A percentile compares a stretch with the other conserved stretches of the same genome.
These are phyloP conservation scores for Diutina sp. DNA, from an alignment of 1,139 yeast species.

Conservation along the genomic window DNA sequence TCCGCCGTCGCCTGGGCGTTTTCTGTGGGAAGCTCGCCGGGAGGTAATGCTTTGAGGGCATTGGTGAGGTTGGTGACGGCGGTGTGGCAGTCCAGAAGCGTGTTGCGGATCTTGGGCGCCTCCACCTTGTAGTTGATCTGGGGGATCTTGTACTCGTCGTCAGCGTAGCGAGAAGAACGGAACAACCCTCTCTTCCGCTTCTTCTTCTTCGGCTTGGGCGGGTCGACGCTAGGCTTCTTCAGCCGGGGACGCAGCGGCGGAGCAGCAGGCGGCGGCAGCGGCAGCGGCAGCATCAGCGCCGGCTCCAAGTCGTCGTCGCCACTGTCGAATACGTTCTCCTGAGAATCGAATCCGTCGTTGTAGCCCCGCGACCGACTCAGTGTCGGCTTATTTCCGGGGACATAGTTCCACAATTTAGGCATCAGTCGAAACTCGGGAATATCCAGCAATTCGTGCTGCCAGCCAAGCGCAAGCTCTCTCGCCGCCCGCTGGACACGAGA, in stretches of 20 bases:
- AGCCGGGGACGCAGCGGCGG: neutral
- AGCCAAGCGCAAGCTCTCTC: slow-evolving; percentile 40
- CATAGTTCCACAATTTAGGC: slow-evolving; percentile 29
- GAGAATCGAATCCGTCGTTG: neutral
- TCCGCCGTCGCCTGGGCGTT: slow-evolving; percentile 43
- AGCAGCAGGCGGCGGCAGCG: neutral
- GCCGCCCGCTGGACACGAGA: slow-evolving; percentile 33
- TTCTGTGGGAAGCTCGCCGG: slow-evolving; percentile 45
- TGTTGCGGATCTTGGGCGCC: slow-evolving; percentile 54
- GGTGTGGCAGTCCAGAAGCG: slow-evolving; percentile 68
- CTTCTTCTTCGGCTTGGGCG: neutral
- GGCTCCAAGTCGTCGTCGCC: neutral
- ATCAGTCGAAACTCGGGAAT: slow-evolving; percentile 38
- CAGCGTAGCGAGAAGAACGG: slow-evolving; percentile 19
- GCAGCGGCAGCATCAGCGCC: neutral
- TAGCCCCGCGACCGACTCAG: neutral
- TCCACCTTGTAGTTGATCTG: slow-evolving; percentile 59
- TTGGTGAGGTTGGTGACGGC: slow-evolving; percentile 65
- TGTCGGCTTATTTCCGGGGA: slow-evolving; percentile 11
- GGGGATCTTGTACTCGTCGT: slow-evolving; percentile 49
- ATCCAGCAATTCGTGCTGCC: slow-evolving; percentile 47
- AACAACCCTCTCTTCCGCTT: slow-evolving; percentile 7
- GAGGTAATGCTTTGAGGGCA: slow-evolving; percentile 43
- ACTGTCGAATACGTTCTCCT: neutral
- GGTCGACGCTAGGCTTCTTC: neutral